phyloP scores from a whole-genome alignment of 2,329 filamentous ascomycete genomes.

The Hymenoscyphus scutula region DNA sequence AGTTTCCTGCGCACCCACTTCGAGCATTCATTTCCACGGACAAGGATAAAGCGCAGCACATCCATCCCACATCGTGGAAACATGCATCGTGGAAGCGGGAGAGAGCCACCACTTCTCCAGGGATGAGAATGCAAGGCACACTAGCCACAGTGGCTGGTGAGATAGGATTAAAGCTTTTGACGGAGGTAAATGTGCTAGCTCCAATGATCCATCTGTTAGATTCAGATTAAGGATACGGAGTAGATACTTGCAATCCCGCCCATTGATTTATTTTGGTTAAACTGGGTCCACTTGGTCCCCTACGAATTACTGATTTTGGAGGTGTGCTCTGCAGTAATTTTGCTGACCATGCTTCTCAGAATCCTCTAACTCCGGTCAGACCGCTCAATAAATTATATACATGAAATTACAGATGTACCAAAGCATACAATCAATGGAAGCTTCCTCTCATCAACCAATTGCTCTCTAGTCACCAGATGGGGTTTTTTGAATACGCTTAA shows the following conservation, averaged over 20 bases:
- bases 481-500: not conserved
- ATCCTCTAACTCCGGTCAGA: not conserved
- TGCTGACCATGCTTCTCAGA: not conserved
- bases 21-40: not conserved
- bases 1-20: not conserved
- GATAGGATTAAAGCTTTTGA: not conserved
- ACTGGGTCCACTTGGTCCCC: not conserved
- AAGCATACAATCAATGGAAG: not conserved
- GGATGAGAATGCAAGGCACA: not conserved
- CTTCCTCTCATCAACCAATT: not conserved
- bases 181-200: not conserved
- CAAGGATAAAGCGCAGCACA: not conserved
- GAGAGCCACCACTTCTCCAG: not conserved
- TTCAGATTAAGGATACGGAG: not conserved
- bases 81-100: not conserved
- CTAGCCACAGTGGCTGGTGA: not conserved
- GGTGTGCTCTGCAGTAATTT: not conserved
- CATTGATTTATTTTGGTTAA: not conserved
- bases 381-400: not conserved
- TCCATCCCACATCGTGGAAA: conserved; percentile 1
- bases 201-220: not conserved
- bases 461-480: not conserved
- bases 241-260: not conserved
- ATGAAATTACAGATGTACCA: not conserved
- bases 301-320: not conserved